These are phyloP conservation scores for Scleromitrula shiraiana DNA, from an alignment of 2,329 filamentous ascomycete species.

Conservation along the genomic window DNA sequence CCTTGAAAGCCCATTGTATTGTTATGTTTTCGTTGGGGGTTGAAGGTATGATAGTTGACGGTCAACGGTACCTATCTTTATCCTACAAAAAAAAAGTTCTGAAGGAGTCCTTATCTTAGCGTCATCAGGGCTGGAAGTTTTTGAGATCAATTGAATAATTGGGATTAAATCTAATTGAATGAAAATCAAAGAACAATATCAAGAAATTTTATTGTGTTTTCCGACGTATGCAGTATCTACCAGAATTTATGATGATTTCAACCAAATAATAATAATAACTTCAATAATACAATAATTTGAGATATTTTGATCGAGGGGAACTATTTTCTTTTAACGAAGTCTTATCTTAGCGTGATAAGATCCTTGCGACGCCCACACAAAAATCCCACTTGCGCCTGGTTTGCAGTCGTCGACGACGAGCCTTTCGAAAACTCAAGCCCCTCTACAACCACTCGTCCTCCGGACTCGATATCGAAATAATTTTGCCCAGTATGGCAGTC, in stretches of 20 bases:
- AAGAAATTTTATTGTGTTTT: background rate
- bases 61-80: no score
- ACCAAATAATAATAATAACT: no score
- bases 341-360: slow-evolving; percentile 43
- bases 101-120: slow-evolving; percentile 12
- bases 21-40: background rate
- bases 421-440: background rate
- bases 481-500: slow-evolving; percentile 64
- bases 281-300: no score
- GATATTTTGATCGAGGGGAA: slow-evolving; percentile 5
- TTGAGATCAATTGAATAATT: background rate
- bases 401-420: slow-evolving; percentile 10
- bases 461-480: slow-evolving; percentile 7
- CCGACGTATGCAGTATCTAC: no score
- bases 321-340: slow-evolving; percentile 9
- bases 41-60: slow-evolving; percentile 1
- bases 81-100: slow-evolving; percentile 7
- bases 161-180: slow-evolving; percentile 3
- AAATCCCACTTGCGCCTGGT: slow-evolving; percentile 12
- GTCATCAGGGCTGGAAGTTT: slow-evolving; percentile 8
- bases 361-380: slow-evolving; percentile 12
- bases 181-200: background rate
- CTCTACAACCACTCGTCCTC: slow-evolving; percentile 5
- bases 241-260: no score
- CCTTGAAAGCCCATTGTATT: slow-evolving; percentile 19